These are phyloP conservation scores for Coprinopsis sp. DNA, from an alignment of 768 basidiomycete genomes.

Conservation along the genomic window DNA sequence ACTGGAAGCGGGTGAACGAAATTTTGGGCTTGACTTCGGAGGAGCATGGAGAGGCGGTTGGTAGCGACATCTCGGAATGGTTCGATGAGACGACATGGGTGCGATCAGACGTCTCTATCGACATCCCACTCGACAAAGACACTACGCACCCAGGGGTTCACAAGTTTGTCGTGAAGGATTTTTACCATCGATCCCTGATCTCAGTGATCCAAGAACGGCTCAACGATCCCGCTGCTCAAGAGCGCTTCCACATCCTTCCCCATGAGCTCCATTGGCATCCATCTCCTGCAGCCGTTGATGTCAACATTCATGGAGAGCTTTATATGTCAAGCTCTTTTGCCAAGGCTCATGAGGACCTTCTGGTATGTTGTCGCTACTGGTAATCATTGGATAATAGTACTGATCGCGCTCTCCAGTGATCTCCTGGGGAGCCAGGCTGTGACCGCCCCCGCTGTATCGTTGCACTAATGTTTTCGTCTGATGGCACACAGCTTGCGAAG, in stretches of 20 bases:
- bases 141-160: not conserved
- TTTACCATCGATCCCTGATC: not conserved
- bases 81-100: not conserved
- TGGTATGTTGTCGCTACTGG: too few species aligned
- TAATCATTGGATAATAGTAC: too few species aligned
- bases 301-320: not conserved
- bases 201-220: not conserved
- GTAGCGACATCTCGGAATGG: not conserved
- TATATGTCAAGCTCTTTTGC: not conserved
- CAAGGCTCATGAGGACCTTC: not conserved
- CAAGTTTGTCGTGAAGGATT: not conserved
- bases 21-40: not conserved
- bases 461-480: constrained; percentile 22
- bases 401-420: not conserved
- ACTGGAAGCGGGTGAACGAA: not conserved
- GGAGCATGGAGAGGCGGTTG: not conserved
- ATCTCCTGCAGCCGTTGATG: not conserved
- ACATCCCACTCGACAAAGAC: not conserved
- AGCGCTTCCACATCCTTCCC: not conserved
- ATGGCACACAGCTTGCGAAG: constrained; percentile 13
- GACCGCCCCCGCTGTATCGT: constrained; percentile 9
- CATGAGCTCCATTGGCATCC: not conserved
- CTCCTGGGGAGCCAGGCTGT: not conserved
- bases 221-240: not conserved
- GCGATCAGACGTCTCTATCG: not conserved